Base-by-base conservation (phyloP, 305 asterid genomes). In the Fraxinus xanthoxyloides region DNA sequence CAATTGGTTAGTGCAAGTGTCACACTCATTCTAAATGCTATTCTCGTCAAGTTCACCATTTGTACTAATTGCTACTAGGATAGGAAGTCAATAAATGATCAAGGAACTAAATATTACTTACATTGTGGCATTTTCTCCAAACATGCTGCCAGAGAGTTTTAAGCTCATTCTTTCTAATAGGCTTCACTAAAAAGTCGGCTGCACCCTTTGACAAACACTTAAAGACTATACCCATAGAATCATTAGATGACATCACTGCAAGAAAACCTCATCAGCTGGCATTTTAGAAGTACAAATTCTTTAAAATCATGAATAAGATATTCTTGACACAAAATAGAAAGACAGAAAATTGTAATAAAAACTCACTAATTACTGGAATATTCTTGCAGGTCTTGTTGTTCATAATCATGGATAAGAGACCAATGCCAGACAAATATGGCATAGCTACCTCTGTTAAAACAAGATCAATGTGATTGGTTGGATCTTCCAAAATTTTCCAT, bases 231-330 rank as follows among this genome's bases (percentile, higher is more conserved):
- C 93, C 94, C 97, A 94, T 90, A 77, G 97, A 93, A 90, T 92
- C 98, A 80, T 91, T 94, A 83, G 94, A 91, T 79, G 98, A 94
- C 98, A 93, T 94, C 98, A 94, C 98, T 93, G 95, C 93, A 91
- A 77, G 81, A 19, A 86, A 87, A 82, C 63, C 82, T 46, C 88
- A 13, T 69, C 38, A 84, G 73, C 72, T 69, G 82, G 36, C 54
- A 73, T 76, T 78, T 46, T 79, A 73, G 56, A 84, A 17, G 67
- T 48, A 21, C 51, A 26, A 30, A 28, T 36, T 72, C 67, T 38
- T 34, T 34, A 69, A 67, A 67, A 69, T 69, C 69, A 31, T 13
- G 40, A 28, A 15, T 34, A 28, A 30, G 75, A 31, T 69, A 65
- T 65, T 26, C 73, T 65, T 26, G 73, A 65, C 34, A 26, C 4